Conservation (phyloP, 177 flowering plant species). For the Vitis hybrid region DNA sequence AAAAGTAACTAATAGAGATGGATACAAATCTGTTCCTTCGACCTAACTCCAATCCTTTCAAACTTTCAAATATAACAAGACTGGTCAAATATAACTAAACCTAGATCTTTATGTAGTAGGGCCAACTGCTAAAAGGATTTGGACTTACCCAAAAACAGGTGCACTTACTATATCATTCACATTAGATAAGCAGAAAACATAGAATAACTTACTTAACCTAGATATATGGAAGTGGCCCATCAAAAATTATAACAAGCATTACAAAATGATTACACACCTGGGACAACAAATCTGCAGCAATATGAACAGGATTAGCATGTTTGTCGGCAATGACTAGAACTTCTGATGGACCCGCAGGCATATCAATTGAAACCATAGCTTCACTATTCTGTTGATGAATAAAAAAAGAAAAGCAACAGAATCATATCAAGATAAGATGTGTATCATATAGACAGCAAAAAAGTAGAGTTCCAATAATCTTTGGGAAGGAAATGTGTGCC, state of each 20-base stretch:
- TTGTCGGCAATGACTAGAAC: constrained; percentile 93
- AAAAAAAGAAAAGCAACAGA: constrained; percentile 1
- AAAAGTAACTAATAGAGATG: background rate
- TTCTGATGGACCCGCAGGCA: constrained; percentile 99
- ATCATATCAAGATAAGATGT: background rate
- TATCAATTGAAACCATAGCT: constrained; percentile 97
- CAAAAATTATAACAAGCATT: background rate
- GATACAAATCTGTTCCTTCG: too few relatives aligned
- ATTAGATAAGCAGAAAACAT: background rate
- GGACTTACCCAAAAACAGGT: background rate
- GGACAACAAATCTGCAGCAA: constrained; percentile 93
- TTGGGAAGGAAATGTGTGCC: background rate
- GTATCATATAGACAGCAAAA: background rate
- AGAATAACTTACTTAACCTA: background rate
- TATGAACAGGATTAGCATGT: constrained; percentile 82
- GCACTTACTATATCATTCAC: background rate
- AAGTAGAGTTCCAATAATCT: background rate
- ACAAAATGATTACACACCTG: constrained; percentile 48
- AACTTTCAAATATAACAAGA: background rate
- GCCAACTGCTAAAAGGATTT: too few relatives aligned
- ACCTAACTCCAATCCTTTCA: background rate
- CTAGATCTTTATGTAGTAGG: background rate
- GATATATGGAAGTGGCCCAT: background rate
- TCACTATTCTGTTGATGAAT: constrained; percentile 80
- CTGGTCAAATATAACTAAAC: background rate